A percentile compares a stretch with the other conserved stretches of the same genome.
phyloP scores from a whole-genome alignment of 208 protist genomes.

The Trypanosoma congolense region DNA sequence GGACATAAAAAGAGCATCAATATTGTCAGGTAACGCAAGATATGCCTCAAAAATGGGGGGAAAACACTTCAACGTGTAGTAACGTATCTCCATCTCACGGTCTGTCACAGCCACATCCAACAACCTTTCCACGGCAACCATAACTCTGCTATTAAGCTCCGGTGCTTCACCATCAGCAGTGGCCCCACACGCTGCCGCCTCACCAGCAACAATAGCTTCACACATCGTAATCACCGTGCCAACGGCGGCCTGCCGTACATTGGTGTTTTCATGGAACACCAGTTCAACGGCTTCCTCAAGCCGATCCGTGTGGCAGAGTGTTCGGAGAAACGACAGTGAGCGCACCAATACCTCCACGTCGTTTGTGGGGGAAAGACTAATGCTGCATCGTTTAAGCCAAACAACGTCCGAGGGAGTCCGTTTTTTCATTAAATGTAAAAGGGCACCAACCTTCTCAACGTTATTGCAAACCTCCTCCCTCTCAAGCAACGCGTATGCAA shows the following conservation, averaged over 20 bases:
- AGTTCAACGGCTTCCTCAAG: slow-evolving; percentile 64
- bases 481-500: slow-evolving; percentile 48
- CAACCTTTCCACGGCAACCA: slow-evolving; percentile 62
- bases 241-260: slow-evolving; percentile 54
- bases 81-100: slow-evolving; percentile 53
- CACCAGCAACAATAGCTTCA: slow-evolving; percentile 45
- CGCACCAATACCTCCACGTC: slow-evolving; percentile 51
- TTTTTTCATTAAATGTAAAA: slow-evolving; percentile 59
- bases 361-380: slow-evolving; percentile 35
- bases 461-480: slow-evolving; percentile 51
- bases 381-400: slow-evolving; percentile 33
- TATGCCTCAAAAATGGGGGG: slow-evolving; percentile 65
- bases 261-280: slow-evolving; percentile 68
- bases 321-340: slow-evolving; percentile 63
- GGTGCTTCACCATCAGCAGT: not conserved
- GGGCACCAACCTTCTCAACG: slow-evolving; percentile 67
- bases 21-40: slow-evolving; percentile 67
- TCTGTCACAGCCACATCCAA: slow-evolving; percentile 83
- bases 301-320: slow-evolving; percentile 63
- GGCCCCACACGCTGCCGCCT: slow-evolving; percentile 8
- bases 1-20: slow-evolving; percentile 82
- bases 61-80: slow-evolving; percentile 55
- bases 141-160: slow-evolving; percentile 50
- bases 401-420: slow-evolving; percentile 28
- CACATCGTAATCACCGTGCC: slow-evolving; percentile 62